Percentiles rank a stretch among this genome's conserved stretches.
phyloP scores from a whole-genome alignment of 768 basidiomycete species.

The Xanthoconium stramineum region DNA sequence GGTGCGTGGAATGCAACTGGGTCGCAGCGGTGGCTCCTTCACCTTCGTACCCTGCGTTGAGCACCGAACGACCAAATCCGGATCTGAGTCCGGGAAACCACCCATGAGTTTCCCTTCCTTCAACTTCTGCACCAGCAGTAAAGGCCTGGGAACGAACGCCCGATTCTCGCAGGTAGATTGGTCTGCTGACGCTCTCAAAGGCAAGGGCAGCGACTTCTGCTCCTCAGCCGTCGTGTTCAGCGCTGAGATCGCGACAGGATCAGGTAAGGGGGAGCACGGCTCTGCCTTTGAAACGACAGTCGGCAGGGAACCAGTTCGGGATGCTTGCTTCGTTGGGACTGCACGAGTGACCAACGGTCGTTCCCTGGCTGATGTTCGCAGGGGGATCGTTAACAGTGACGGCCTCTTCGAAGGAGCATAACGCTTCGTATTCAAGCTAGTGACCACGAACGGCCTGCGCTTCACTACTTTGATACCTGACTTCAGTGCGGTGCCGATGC shows the following conservation, averaged over 20 bases:
- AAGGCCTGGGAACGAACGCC: no score
- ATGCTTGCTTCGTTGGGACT: neutral
- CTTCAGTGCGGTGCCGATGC: no score
- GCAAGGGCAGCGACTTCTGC: neutral
- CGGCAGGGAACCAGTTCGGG: neutral
- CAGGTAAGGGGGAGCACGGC: neutral
- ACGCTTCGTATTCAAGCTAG: neutral
- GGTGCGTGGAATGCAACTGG: no score
- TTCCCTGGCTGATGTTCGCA: neutral
- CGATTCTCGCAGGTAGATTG: no score
- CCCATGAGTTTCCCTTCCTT: no score
- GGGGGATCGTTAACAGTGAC: no score
- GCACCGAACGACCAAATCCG: no score
- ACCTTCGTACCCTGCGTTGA: no score
- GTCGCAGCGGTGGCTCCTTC: no score
- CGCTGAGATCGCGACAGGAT: neutral
- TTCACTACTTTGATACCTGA: neutral
- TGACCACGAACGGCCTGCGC: conserved; percentile 11
- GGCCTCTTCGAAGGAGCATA: neutral
- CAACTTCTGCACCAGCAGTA: no score
- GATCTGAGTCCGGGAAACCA: no score
- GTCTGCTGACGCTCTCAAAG: no score
- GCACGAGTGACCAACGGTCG: neutral
- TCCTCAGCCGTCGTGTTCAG: neutral
- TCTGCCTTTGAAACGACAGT: neutral